Conservation (phyloP, 148 eudicot species). For the Salicornia ramosissima region DNA sequence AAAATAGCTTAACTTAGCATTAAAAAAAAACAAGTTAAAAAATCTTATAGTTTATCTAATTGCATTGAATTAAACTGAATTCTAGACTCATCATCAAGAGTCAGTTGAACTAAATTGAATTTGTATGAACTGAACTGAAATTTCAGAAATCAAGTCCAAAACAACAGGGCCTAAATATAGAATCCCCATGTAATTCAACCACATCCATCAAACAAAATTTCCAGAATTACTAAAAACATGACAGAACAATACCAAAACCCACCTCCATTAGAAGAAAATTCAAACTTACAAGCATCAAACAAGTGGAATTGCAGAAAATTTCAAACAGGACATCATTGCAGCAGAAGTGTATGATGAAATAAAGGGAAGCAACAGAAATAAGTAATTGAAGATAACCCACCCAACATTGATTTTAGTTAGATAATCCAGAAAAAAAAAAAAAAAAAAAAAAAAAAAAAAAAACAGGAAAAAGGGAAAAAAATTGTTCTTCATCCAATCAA, state of each 20-base stretch:
- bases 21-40: neutral
- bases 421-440: neutral
- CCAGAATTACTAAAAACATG: neutral
- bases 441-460: neutral
- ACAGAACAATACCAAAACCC: neutral
- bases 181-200: neutral
- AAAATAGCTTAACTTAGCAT: neutral
- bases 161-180: neutral
- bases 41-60: neutral
- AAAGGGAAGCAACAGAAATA: neutral
- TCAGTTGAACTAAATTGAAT: no score
- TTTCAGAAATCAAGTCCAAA: no score
- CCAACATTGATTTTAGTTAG: conserved; percentile 17
- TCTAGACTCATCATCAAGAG: no score
- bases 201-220: neutral
- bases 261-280: conserved; percentile 13
- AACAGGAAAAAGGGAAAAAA: no score
- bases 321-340: neutral
- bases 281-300: conserved; percentile 5
- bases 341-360: neutral
- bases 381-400: conserved; percentile 18
- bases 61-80: neutral
- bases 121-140: no score
- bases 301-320: neutral
- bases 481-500: neutral